A percentile compares a stretch with the other conserved stretches of the same genome.
phyloP scores from a whole-genome alignment of 306 rosid species.

The Prunus mume region DNA sequence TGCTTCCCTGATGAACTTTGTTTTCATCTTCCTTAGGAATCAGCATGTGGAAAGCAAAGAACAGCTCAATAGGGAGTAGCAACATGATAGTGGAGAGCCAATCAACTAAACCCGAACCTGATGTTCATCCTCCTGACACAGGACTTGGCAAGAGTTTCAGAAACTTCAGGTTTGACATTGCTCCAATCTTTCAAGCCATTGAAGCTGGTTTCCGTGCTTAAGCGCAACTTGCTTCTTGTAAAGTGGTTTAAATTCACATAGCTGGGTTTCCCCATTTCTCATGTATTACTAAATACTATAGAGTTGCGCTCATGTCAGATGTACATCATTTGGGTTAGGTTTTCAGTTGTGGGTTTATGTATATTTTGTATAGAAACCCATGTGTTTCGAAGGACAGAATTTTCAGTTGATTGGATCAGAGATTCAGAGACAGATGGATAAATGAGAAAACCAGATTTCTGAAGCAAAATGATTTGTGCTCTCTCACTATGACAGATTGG shows the following conservation, averaged over 20 bases:
- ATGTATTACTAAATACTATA: background rate
- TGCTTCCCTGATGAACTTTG: conserved; percentile 23
- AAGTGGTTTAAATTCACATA: conserved; percentile 23
- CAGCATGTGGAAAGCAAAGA: conserved; percentile 80
- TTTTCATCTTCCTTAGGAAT: conserved; percentile 48
- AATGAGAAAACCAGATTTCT: background rate
- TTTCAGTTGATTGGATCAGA: background rate
- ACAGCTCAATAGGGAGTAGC: conserved; percentile 53
- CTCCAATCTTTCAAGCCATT: conserved; percentile 67
- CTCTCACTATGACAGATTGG: background rate
- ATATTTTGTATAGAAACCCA: conserved; percentile 50
- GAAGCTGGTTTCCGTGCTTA: conserved; percentile 61
- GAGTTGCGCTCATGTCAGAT: conserved; percentile 10
- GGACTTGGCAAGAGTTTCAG: conserved; percentile 72
- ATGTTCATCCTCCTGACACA: conserved; percentile 30
- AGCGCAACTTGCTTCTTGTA: conserved; percentile 33
- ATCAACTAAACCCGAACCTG: conserved; percentile 52
- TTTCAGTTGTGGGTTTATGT: conserved; percentile 47
- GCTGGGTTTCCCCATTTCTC: conserved; percentile 26
- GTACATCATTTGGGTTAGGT: conserved; percentile 32
- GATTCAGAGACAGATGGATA: background rate
- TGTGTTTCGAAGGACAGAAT: conserved; percentile 20
- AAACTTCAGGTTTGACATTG: conserved; percentile 67
- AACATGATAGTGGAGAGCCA: conserved; percentile 52
- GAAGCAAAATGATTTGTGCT: background rate